Percentiles rank a stretch among this genome's conserved stretches.
Evolutionary conservation across 2,329 filamentous ascomycete genomes (phyloP).

Genomic region (Verticillium nubilum): DNA sequence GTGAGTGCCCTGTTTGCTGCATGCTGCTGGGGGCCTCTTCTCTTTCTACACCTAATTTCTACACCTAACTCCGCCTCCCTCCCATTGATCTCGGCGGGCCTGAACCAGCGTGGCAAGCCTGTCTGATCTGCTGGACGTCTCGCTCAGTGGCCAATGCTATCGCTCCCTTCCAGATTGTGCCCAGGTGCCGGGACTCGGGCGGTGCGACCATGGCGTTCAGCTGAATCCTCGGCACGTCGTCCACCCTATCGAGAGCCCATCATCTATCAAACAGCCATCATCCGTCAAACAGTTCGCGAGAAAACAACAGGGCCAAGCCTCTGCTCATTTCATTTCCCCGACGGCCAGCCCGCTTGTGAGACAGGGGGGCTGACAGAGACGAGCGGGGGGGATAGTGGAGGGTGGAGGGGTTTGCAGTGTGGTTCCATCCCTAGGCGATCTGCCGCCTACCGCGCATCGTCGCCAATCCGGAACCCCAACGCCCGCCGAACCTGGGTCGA

Average conservation of each 20-base stretch:
- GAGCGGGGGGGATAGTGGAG: not conserved
- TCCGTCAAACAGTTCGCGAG: not conserved
- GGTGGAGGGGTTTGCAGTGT: not conserved
- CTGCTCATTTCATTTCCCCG: not conserved
- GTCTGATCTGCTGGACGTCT: not conserved
- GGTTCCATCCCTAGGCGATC: constrained; percentile 9
- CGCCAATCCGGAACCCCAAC: not conserved
- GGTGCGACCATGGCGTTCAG: not conserved
- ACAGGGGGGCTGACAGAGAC: not conserved
- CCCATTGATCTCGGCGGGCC: no score
- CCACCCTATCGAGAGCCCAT: not conserved
- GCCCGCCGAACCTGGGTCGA: not conserved
- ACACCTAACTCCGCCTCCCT: not conserved
- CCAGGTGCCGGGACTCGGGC: not conserved
- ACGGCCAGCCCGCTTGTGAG: not conserved
- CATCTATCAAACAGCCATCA: not conserved
- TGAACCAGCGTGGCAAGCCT: not conserved
- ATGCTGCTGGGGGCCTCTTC: no score
- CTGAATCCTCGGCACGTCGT: not conserved
- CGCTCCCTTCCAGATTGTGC: not conserved
- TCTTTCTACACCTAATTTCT: no score
- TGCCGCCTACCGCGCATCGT: not conserved
- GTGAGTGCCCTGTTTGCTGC: no score
- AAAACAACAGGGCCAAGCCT: not conserved
- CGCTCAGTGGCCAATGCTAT: not conserved